Evolutionary conservation across 306 rosid genomes (phyloP).

Genomic region (Canavalia gladiata): DNA sequence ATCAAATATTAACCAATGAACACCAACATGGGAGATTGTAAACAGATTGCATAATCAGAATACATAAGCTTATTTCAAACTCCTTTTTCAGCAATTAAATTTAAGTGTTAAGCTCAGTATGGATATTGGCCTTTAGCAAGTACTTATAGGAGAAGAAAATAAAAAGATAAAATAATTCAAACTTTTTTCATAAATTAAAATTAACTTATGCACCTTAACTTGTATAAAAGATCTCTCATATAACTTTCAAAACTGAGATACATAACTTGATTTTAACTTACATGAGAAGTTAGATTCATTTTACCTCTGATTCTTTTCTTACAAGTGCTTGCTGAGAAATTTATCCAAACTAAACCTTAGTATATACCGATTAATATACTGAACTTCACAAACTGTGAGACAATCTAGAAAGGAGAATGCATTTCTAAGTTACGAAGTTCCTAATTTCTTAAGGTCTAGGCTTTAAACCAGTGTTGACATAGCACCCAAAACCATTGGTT

Average conservation of each 20-base stretch:
- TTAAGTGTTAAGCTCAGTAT: not conserved
- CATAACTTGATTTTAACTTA: not conserved
- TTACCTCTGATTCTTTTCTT: not conserved
- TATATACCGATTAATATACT: constrained; percentile 4
- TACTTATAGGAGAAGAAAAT: too few species aligned
- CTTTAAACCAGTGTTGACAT: not conserved
- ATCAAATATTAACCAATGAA: constrained; percentile 40
- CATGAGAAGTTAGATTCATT: not conserved
- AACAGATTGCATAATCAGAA: constrained; percentile 20
- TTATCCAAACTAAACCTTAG: too few species aligned
- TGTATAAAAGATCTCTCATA: too few species aligned
- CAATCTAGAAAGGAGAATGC: constrained; percentile 9
- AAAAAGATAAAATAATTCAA: too few species aligned
- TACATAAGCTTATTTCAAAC: not conserved
- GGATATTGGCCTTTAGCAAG: too few species aligned
- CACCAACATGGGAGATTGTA: not conserved
- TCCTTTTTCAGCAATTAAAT: constrained; percentile 29
- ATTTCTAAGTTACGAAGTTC: constrained; percentile 18
- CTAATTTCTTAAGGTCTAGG: constrained; percentile 22
- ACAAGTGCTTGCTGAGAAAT: too few species aligned
- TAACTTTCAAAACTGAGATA: too few species aligned
- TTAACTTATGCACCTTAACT: too few species aligned
- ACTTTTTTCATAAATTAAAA: too few species aligned
- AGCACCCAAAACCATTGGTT: not conserved
- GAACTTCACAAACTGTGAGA: constrained; percentile 20